phyloP scores from a whole-genome alignment of 2,329 filamentous ascomycete genomes.

The Alternaria sp. region DNA sequence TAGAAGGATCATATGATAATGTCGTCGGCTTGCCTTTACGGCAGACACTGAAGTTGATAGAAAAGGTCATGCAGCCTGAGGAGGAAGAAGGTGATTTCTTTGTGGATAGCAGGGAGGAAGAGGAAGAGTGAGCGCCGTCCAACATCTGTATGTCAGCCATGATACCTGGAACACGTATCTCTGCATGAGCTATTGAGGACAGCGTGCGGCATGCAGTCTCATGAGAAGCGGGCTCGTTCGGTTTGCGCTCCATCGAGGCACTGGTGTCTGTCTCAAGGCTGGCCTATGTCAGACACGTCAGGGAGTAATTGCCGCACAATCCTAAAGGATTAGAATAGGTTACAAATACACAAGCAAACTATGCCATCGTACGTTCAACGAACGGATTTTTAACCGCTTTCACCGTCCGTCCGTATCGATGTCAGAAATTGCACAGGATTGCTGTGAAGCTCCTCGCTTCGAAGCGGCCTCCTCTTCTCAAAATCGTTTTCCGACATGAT shows the following conservation, averaged over 20 bases:
- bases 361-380: background rate
- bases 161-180: background rate
- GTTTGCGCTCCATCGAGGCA: background rate
- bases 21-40: constrained; percentile 89
- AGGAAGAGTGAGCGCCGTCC: constrained; percentile 10
- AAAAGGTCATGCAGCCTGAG: constrained; percentile 83
- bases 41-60: constrained; percentile 79
- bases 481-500: background rate
- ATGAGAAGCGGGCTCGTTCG: background rate
- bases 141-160: background rate
- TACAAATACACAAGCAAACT: background rate
- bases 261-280: background rate
- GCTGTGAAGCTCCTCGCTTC: background rate
- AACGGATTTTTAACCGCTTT: background rate
- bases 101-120: constrained; percentile 27
- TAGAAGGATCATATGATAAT: constrained; percentile 92
- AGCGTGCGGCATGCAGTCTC: background rate
- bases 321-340: background rate
- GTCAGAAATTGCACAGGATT: background rate
- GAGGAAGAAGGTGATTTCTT: constrained; percentile 48
- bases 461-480: background rate
- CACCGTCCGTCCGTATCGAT: background rate
- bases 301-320: background rate
- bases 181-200: background rate
- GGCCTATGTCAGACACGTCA: background rate